Evolutionary conservation across 202 grass and related monocot species (phyloP).

Genomic region (Schoenoplectus tabernaemontani): DNA sequence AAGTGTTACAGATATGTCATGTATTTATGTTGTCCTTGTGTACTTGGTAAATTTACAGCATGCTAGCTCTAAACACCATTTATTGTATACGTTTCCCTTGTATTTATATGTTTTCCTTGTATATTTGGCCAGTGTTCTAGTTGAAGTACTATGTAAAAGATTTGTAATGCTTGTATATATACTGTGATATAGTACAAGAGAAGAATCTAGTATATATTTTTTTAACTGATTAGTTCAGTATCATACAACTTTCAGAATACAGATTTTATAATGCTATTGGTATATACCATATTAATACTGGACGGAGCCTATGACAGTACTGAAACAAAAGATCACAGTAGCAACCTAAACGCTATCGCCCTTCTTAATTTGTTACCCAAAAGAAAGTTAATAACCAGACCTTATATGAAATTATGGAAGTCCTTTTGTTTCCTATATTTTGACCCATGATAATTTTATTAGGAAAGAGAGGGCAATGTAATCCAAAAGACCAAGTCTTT

Average conservation of each 20-base stretch:
- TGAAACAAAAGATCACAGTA: background rate
- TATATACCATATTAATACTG: background rate
- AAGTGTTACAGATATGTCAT: background rate
- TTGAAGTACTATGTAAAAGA: background rate
- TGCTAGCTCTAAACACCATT: background rate
- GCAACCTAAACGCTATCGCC: background rate
- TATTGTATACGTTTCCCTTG: background rate
- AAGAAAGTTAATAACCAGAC: background rate
- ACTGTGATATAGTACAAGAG: background rate
- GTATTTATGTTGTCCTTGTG: background rate
- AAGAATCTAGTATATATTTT: background rate
- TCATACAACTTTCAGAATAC: background rate
- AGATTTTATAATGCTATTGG: background rate
- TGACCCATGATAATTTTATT: too few relatives aligned
- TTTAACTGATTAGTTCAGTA: background rate
- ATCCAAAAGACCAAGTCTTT: background rate
- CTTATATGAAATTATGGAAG: too few relatives aligned
- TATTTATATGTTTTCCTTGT: too few relatives aligned
- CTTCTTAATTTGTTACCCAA: background rate
- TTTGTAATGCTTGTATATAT: background rate
- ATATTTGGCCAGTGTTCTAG: background rate
- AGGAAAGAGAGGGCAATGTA: background rate
- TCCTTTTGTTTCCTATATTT: too few relatives aligned
- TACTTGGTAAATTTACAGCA: background rate
- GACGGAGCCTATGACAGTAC: background rate